A percentile compares a stretch with the other conserved stretches of the same genome.
phyloP scores from a whole-genome alignment of 148 eudicot species.

The Dysphania ambrosioides region DNA sequence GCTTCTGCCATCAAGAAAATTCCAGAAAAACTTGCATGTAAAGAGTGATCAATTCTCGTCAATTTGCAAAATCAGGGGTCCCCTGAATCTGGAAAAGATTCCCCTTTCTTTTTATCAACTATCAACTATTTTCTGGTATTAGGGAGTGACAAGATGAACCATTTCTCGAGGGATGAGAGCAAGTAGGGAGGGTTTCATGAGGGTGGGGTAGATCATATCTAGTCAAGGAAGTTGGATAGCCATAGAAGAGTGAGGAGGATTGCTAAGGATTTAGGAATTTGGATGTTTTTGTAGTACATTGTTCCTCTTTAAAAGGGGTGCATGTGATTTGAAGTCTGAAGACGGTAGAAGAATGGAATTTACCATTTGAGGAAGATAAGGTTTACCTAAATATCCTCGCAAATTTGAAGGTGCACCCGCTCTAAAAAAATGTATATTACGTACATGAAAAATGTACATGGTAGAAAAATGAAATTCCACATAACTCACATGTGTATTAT shows the following conservation, averaged over 20 bases:
- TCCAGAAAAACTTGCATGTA: conserved; percentile 9
- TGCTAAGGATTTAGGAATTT: background rate
- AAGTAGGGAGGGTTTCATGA: conserved; percentile 30
- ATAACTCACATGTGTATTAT: too few relatives aligned
- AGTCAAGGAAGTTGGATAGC: conserved; percentile 35
- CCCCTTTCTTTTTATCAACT: conserved; percentile 11
- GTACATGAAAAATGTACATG: too few relatives aligned
- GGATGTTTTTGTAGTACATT: conserved; percentile 17
- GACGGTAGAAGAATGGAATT: conserved; percentile 30
- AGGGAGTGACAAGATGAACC: conserved; percentile 16
- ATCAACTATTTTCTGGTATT: too few relatives aligned
- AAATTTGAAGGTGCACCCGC: too few relatives aligned
- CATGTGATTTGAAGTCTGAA: conserved; percentile 46
- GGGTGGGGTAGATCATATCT: conserved; percentile 32
- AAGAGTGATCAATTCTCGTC: background rate
- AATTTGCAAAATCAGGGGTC: conserved; percentile 9
- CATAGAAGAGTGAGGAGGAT: conserved; percentile 22
- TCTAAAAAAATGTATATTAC: too few relatives aligned
- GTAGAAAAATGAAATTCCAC: too few relatives aligned
- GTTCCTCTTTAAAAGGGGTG: conserved; percentile 25
- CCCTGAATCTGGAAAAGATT: too few relatives aligned
- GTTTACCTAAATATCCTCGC: conserved; percentile 18
- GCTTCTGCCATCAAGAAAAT: conserved; percentile 36
- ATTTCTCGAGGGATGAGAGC: too few relatives aligned
- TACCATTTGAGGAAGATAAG: conserved; percentile 23